Evolutionary conservation across 768 basidiomycete species (phyloP).

Genomic region (Sarcomyxa edulis): DNA sequence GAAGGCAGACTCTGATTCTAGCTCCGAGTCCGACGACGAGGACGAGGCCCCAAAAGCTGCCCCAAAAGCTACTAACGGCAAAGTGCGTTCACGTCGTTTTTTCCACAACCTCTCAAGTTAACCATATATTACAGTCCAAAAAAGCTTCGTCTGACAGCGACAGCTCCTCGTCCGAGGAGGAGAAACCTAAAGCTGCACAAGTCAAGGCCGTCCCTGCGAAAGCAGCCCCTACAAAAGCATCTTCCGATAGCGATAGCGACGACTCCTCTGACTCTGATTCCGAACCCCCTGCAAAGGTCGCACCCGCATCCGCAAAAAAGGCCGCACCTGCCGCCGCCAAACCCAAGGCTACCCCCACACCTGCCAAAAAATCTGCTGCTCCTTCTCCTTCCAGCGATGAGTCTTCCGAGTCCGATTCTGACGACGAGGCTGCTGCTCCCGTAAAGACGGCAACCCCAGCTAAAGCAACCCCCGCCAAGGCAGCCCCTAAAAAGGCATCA

Average conservation of each 20-base stretch:
- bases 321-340: conserved; percentile 7
- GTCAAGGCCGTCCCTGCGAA: conserved; percentile 30
- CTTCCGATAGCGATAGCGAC: conserved; percentile 29
- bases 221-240: conserved; percentile 29
- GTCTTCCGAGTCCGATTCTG: conserved; percentile 22
- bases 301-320: conserved; percentile 7
- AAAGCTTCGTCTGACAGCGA: conserved; percentile 39
- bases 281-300: conserved; percentile 19
- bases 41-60: too few species aligned
- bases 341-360: conserved; percentile 4
- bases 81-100: conserved; percentile 13
- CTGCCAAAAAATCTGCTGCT: conserved; percentile 14
- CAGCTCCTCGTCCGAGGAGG: conserved; percentile 45
- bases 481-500: conserved; percentile 4
- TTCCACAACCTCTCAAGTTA: conserved; percentile 16
- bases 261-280: conserved; percentile 15
- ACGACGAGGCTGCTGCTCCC: conserved; percentile 22
- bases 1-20: conserved; percentile 11
- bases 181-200: conserved; percentile 52
- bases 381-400: conserved; percentile 10
- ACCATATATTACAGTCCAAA: conserved; percentile 15
- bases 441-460: conserved; percentile 11
- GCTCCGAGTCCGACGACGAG: conserved; percentile 14
- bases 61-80: conserved; percentile 9
- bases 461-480: conserved; percentile 13